These are phyloP conservation scores for Stagonosporopsis cucurbitacearum DNA, from an alignment of 2,329 filamentous ascomycete species.

Conservation along the genomic window DNA sequence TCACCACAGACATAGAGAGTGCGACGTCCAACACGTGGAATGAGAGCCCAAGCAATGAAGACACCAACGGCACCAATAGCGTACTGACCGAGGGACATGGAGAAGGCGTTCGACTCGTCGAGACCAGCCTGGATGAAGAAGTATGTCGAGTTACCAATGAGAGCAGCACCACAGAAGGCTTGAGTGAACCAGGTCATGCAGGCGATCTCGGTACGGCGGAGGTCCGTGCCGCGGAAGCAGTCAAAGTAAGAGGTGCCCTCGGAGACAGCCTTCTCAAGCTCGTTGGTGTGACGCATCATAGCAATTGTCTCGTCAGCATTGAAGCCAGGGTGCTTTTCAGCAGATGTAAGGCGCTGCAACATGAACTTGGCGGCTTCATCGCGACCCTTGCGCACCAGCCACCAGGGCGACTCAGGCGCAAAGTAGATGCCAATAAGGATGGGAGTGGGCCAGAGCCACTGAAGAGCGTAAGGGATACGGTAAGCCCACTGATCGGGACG, in stretches of 20 bases:
- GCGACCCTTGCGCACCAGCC: constrained; percentile 71
- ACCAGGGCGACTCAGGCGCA: constrained; percentile 75
- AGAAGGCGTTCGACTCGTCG: constrained; percentile 51
- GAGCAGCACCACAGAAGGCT: constrained; percentile 46
- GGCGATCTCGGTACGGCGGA: constrained; percentile 77
- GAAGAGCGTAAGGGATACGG: constrained; percentile 70
- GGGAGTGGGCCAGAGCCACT: constrained; percentile 78
- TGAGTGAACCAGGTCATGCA: constrained; percentile 59
- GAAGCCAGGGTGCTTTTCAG: constrained; percentile 51
- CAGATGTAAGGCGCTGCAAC: constrained; percentile 69
- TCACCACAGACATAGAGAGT: constrained; percentile 74
- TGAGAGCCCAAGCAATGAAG: constrained; percentile 80
- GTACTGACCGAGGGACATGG: constrained; percentile 61
- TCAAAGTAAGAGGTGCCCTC: constrained; percentile 76
- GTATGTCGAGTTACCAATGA: constrained; percentile 53
- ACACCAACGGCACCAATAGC: constrained; percentile 66
- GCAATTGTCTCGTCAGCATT: constrained; percentile 66
- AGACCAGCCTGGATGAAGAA: constrained; percentile 59
- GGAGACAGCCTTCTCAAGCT: constrained; percentile 72
- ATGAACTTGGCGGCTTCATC: constrained; percentile 70
- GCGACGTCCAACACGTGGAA: constrained; percentile 77
- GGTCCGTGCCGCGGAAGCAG: constrained; percentile 83
- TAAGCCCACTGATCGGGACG: constrained; percentile 72
- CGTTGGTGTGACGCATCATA: constrained; percentile 91
- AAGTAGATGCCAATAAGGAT: constrained; percentile 71